Percentiles rank a stretch among this genome's conserved stretches.
phyloP scores from a whole-genome alignment of 164 flowering plant species.

The Vitis rupestris region DNA sequence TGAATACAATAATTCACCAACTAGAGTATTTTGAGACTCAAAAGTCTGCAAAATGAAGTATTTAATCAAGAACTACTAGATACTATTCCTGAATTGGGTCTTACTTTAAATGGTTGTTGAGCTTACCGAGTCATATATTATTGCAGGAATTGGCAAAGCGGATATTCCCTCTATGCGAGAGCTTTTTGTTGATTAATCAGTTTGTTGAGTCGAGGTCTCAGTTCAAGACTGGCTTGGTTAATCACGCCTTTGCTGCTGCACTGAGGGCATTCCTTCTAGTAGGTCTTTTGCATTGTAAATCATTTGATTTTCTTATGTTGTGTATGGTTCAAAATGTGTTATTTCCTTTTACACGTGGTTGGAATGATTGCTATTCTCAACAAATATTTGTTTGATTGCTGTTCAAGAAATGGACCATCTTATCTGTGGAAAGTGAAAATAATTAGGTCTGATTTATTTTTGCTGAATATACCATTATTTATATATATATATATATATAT shows the following conservation, averaged over 20 bases:
- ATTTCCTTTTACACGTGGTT: neutral
- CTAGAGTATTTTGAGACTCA: no score
- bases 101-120: neutral
- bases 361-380: neutral
- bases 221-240: constrained; percentile 91
- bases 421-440: no score
- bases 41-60: no score
- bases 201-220: constrained; percentile 96
- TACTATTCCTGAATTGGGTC: neutral
- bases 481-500: no score
- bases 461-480: no score
- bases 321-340: neutral
- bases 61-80: no score
- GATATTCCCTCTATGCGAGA: constrained; percentile 84
- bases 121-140: constrained; percentile 1
- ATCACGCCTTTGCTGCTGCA: constrained; percentile 99
- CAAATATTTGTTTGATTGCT: no score
- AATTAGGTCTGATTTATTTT: no score
- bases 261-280: constrained; percentile 85
- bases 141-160: constrained; percentile 84
- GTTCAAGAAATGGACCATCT: no score
- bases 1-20: no score
- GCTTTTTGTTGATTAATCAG: constrained; percentile 71
- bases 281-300: constrained; percentile 29
- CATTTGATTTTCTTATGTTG: neutral